Base-by-base conservation (phyloP, 2,329 filamentous ascomycete species). In the Chaetomium sp. region DNA sequence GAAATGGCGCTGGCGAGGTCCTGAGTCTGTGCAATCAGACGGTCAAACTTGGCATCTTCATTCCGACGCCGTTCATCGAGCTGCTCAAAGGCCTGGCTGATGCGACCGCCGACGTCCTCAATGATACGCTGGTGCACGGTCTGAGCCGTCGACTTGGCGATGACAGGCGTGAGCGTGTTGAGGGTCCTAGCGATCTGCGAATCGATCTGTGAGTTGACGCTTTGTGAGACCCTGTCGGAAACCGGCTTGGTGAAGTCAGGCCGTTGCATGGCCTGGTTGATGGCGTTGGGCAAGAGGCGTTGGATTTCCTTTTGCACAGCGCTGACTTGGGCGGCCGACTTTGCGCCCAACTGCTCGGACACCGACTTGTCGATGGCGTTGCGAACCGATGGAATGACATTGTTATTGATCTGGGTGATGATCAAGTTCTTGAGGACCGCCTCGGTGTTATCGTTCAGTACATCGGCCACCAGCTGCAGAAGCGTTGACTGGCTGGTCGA, bases 361-460 rank as follows among this genome's bases (percentile, higher is more conserved):
- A 96, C 78, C 4, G 86, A 80, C 59, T 83, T 81, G 45, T 82
- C 78, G 11, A 88, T 84, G 43, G 85, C 77, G 51, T 85, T 79
- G 42, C 84, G 80, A 55, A 97, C 75, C 36, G 85, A 78, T 9
- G 94, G 92, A 52, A 96, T 76, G 45, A 96, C 82, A 11, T 84
- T 79, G 54, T 84, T 79, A 59, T 89, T 81, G 61, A 96, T 89
- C 69, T 88, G 87, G 48, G 84, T 79, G 47, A 83, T 81, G 50
- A 96, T 85, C 62, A 95, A 88, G 58, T 84, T 85, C 58, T 84
- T 79, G 40, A 96, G 79, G 27, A 89, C 88, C 65, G 87, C 85
- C 70, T 85, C 79, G 19, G 81, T 84, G 66, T 84, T 85, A 58
- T 79, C 76, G 60, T 81, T 83, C 48, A 87, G 74, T 37, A 84